Percentiles rank a stretch among this genome's conserved stretches.
Evolutionary conservation across 768 basidiomycete species (phyloP).

Genomic region (Amanita molliuscula): DNA sequence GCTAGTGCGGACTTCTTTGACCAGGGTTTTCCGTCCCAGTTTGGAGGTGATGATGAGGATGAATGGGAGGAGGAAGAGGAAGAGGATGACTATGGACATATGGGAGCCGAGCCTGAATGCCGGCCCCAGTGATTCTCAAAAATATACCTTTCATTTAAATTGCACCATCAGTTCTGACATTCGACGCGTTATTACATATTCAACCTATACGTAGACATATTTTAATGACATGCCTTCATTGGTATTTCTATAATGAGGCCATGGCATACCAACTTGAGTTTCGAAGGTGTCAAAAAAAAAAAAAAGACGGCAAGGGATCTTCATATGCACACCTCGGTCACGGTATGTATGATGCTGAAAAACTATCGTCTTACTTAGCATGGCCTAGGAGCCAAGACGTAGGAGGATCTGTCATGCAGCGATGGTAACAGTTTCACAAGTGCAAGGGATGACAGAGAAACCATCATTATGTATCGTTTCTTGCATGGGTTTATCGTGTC

Average conservation of each 20-base stretch:
- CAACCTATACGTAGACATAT: conserved; percentile 3
- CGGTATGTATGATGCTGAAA: too few relatives aligned
- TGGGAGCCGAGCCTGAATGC: conserved; percentile 42
- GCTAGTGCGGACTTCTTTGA: conserved; percentile 73
- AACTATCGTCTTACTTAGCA: too few relatives aligned
- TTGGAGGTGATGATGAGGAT: conserved; percentile 60
- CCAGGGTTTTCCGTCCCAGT: conserved; percentile 58
- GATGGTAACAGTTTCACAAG: too few relatives aligned
- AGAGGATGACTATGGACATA: conserved; percentile 19
- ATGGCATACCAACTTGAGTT: too few relatives aligned
- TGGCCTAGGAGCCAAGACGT: too few relatives aligned
- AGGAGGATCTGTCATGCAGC: too few relatives aligned
- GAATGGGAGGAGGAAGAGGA: conserved; percentile 66
- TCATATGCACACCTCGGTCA: too few relatives aligned
- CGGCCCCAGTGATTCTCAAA: conserved; percentile 38
- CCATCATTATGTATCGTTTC: too few relatives aligned
- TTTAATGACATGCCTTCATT: background rate
- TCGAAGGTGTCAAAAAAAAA: too few relatives aligned
- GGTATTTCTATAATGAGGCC: background rate
- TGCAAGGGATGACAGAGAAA: too few relatives aligned
- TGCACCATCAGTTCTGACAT: background rate
- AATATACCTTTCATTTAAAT: background rate
- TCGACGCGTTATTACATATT: background rate
- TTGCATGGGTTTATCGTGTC: too few relatives aligned
- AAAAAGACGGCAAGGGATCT: too few relatives aligned